Evolutionary conservation across 2,329 filamentous ascomycete genomes (phyloP).

Genomic region (Passalora sequoiae): DNA sequence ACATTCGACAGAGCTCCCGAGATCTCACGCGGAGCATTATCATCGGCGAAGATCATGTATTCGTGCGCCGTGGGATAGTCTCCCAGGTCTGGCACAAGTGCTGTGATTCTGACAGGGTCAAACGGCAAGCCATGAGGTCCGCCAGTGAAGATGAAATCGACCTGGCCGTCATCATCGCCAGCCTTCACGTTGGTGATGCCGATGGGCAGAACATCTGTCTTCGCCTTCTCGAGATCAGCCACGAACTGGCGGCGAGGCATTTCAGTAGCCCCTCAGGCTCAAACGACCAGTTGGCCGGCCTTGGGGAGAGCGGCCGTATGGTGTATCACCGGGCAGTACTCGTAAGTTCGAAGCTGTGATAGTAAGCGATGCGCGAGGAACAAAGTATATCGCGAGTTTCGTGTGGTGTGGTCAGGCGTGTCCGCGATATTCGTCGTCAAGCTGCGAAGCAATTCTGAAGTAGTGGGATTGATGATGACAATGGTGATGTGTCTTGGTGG

Average conservation of each 20-base stretch:
- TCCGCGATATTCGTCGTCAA: too few species aligned
- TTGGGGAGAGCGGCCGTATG: too few species aligned
- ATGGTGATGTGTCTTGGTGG: not conserved
- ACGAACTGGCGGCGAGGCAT: conserved; percentile 67
- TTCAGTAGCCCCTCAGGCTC: too few species aligned
- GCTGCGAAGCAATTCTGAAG: too few species aligned
- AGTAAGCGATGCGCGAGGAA: not conserved
- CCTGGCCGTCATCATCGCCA: conserved; percentile 67
- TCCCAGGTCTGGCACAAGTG: conserved; percentile 47
- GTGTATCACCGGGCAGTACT: not conserved
- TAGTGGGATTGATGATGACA: not conserved
- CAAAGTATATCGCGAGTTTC: too few species aligned
- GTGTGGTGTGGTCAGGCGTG: too few species aligned
- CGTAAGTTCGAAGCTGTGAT: too few species aligned
- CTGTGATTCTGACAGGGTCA: conserved; percentile 37
- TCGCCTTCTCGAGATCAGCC: conserved; percentile 49
- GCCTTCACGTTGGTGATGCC: conserved; percentile 52
- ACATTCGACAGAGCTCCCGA: conserved; percentile 42
- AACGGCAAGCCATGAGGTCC: conserved; percentile 13
- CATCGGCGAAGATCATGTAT: conserved; percentile 54
- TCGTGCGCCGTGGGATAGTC: conserved; percentile 56
- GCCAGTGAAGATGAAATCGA: conserved; percentile 55
- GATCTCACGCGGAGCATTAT: conserved; percentile 42
- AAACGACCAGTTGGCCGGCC: too few species aligned
- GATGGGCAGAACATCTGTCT: conserved; percentile 36